phyloP scores from a whole-genome alignment of 139 green algal species.

The Diplosphaera chodatii region DNA sequence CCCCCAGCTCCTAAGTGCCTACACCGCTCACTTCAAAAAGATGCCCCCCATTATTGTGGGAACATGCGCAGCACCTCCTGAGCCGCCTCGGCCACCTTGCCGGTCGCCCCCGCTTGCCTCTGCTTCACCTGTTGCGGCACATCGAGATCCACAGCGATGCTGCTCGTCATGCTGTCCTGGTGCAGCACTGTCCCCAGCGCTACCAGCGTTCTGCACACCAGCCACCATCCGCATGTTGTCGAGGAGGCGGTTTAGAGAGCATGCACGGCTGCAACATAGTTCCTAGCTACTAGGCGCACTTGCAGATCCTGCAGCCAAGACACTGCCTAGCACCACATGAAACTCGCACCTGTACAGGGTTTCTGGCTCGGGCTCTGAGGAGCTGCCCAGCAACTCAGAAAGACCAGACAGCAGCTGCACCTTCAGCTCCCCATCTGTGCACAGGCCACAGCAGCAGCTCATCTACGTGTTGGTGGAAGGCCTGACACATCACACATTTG shows the following conservation, averaged over 20 bases:
- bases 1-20: no score
- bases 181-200: constrained; percentile 42
- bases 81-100: constrained; percentile 7
- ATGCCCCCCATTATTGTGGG: background rate
- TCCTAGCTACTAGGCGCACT: no score
- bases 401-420: constrained; percentile 29
- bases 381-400: constrained; percentile 34
- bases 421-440: constrained; percentile 34
- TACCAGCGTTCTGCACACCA: constrained; percentile 33
- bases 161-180: constrained; percentile 13
- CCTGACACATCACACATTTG: no score
- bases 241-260: no score
- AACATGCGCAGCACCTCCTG: constrained; percentile 13
- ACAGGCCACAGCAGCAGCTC: no score
- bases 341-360: constrained; percentile 36
- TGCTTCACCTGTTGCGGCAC: constrained; percentile 6
- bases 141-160: constrained; percentile 16
- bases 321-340: no score
- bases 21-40: no score
- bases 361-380: constrained; percentile 21
- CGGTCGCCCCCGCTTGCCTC: background rate
- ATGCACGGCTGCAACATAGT: no score
- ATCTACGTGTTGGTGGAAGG: no score
- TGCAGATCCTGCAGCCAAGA: no score
- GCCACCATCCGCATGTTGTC: no score